Evolutionary conservation across 2,329 filamentous ascomycete species (phyloP), one percentile per base, ranked within the genome.

Genomic region (Fusarium miscanthi): DNA sequence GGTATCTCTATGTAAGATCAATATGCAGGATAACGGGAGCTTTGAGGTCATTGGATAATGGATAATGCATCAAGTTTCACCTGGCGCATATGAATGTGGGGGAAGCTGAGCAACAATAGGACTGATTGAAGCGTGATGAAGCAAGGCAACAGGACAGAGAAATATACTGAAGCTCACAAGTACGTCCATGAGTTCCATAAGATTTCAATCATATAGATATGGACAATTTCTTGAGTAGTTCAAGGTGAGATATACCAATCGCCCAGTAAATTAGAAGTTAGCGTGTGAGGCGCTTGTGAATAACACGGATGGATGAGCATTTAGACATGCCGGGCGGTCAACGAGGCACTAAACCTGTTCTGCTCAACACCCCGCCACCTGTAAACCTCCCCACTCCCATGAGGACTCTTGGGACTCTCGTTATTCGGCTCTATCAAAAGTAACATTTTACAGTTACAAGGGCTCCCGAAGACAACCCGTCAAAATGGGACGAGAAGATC

Each of bases 401-500:
- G 64, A 73, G 68, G 43, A 49, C 66, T 76, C 68, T 66, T 65
- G 54, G 66, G 31, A 52, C 66, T 76, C 72, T 68, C 66, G 61
- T 53, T 61, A 72, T 56, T 66, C 64, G 59, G 45, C 59, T 67
- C 57, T 65, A 53, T 66, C 54, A 64, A 43, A 63, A 61, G 52
- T 38, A 23, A 61, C 42, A 66, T 51, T 57, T 52, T 58, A 21
- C 61, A 58, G 25, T 66, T 56, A 11, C 54, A 46, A 33, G 61
- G 41, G 21, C 40, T 48, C 41, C 51, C 17, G 30, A 42, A 59
- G 16, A 59, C 35, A 73, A 25, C 35, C 46, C 25, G 53, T 56
- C 45, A 72, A 58, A 38, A 91, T 92, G 90, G 90, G 90, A 54
- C 87, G 85, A 81, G 95, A 98, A 87, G 96, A 99, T 69, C 96